Evolutionary conservation across 306 rosid species (phyloP).

Genomic region (Vigna reflexopilosa): DNA sequence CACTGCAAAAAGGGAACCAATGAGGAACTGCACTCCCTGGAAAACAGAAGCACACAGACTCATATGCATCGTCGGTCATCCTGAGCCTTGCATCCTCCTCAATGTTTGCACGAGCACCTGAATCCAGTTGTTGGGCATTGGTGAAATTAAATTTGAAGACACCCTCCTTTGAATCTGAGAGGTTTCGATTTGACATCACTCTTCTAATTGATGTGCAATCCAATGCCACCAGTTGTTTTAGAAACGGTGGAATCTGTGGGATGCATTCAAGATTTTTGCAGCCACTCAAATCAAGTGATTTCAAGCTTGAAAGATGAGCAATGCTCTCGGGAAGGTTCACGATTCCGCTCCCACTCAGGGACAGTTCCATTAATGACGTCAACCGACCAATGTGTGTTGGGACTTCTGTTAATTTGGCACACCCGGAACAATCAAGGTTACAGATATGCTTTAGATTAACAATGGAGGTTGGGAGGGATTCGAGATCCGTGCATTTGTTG

Average conservation of each 20-base stretch:
- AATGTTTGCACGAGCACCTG: constrained; percentile 15
- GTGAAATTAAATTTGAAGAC: constrained; percentile 37
- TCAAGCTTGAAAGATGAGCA: constrained; percentile 39
- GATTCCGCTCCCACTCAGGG: no score
- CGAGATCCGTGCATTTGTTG: no score
- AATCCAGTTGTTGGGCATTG: constrained; percentile 40
- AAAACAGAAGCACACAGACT: constrained; percentile 35
- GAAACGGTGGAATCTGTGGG: constrained; percentile 37
- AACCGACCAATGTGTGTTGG: no score
- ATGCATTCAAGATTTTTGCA: constrained; percentile 41
- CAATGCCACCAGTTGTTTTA: constrained; percentile 33
- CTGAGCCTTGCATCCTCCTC: constrained; percentile 29
- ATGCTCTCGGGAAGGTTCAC: background rate
- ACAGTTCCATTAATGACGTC: background rate
- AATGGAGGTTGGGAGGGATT: no score
- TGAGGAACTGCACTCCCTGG: constrained; percentile 47
- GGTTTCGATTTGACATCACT: constrained; percentile 11
- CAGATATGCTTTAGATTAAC: no score
- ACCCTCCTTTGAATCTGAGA: background rate
- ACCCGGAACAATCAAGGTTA: no score
- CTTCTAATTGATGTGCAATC: background rate
- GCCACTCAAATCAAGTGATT: constrained; percentile 43
- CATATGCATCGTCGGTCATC: constrained; percentile 12
- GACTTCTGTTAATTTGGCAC: no score
- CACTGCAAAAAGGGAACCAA: constrained; percentile 27